Conservation (phyloP, 1,139 yeast genomes). For the Blastobotrys arbuscula region DNA sequence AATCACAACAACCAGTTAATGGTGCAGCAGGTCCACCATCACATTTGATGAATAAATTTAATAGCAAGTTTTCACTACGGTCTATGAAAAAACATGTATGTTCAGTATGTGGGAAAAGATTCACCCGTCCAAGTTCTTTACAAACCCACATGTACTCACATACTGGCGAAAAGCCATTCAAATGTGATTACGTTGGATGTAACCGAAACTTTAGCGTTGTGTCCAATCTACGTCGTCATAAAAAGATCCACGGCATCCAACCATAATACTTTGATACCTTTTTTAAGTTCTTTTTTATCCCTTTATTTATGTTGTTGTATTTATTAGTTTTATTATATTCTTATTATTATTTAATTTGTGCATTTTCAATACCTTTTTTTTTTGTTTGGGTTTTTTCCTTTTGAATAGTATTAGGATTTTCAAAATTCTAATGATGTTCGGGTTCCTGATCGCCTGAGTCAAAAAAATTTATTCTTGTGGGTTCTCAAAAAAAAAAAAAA, state of each 20-base stretch:
- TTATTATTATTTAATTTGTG: neutral
- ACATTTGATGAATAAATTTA: constrained; percentile 29
- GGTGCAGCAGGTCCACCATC: constrained; percentile 19
- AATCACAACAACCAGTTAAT: constrained; percentile 2
- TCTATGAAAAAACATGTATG: constrained; percentile 42
- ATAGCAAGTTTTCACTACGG: constrained; percentile 25
- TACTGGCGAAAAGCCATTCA: constrained; percentile 79
- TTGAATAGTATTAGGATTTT: neutral
- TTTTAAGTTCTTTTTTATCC: neutral
- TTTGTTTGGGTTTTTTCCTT: neutral
- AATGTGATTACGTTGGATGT: constrained; percentile 62
- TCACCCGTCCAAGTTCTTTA: constrained; percentile 75
- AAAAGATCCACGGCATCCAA: constrained; percentile 48
- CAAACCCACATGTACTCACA: constrained; percentile 79
- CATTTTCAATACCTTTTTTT: neutral
- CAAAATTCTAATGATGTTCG: neutral
- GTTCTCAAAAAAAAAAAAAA: too few species aligned
- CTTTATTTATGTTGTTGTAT: neutral
- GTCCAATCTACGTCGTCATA: constrained; percentile 76
- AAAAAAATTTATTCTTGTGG: too few species aligned
- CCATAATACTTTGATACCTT: constrained; percentile 34
- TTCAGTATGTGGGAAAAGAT: constrained; percentile 65
- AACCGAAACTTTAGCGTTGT: constrained; percentile 70
- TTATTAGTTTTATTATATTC: neutral
- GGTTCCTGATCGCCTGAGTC: constrained; percentile 12